Evolutionary conservation across 208 protist species (phyloP).

Genomic region (Sergeia podlipaevii): DNA sequence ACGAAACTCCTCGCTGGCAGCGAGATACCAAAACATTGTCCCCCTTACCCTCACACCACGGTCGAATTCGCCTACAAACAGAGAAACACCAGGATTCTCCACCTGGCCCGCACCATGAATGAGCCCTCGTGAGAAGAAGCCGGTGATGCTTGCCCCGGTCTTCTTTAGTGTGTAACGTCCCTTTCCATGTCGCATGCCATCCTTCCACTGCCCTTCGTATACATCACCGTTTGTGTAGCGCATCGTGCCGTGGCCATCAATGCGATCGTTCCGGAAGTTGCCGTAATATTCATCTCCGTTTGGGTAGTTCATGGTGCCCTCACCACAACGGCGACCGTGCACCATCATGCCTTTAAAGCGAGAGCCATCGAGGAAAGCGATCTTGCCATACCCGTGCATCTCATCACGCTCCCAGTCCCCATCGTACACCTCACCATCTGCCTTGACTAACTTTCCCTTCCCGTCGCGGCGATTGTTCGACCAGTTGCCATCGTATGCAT

Average conservation of each 20-base stretch:
- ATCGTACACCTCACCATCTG: conserved; percentile 58
- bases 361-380: conserved; percentile 50
- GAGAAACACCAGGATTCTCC: conserved; percentile 52
- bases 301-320: conserved; percentile 70
- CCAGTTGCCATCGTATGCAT: conserved; percentile 84
- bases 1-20: conserved; percentile 4
- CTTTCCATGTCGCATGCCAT: conserved; percentile 80
- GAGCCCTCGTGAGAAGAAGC: conserved; percentile 79
- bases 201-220: conserved; percentile 84
- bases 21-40: conserved; percentile 71
- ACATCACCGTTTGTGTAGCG: conserved; percentile 70
- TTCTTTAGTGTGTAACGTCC: conserved; percentile 81
- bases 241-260: conserved; percentile 77
- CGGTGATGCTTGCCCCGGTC: conserved; percentile 62
- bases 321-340: conserved; percentile 63
- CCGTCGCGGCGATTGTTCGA: conserved; percentile 67
- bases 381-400: conserved; percentile 68
- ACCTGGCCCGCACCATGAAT: conserved; percentile 80
- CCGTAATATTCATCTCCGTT: conserved; percentile 90
- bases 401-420: conserved; percentile 74
- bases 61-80: conserved; percentile 76
- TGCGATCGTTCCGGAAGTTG: conserved; percentile 50
- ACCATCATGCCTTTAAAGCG: conserved; percentile 72
- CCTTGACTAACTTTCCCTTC: conserved; percentile 26
- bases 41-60: conserved; percentile 65